Evolutionary conservation across 805 yeast species (phyloP), one percentile per base, ranked within the genome.

Genomic region (Torulaspora maleeae): DNA sequence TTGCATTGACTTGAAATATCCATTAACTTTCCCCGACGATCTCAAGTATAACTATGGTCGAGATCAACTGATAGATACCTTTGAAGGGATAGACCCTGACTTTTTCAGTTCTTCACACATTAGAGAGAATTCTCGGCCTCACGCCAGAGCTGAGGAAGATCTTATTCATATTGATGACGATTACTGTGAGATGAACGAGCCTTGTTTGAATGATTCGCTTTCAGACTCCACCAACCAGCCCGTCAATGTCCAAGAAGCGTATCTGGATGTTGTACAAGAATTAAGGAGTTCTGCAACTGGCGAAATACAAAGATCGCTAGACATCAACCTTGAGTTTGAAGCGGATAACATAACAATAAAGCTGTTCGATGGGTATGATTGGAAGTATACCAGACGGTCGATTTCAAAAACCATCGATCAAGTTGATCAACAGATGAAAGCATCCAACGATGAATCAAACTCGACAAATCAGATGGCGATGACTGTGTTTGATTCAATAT

Each of bases 321-420:
- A 36, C 16, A 27, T 45, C 12, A 34, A 19, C 16, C 28, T 71
- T 1, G 51, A 55, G 17, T 36, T 75, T 1, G 68, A 69, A 36
- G 56, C 61, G 1, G 47, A 73, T 2, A 73, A 72, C 38, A 63
- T 71, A 0, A 59, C 56, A 1, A 55, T 84, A 2, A 76, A 72
- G 41, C 65, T 91, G 15, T 81, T 77, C 61, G 99, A 93, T 67
- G 99, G 99, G 0, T 93, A 82, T 59, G 98, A 93, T 56, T 89
- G 97, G 95, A 76, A 76, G 44, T 77, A 78, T 35, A 88, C 98
- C 0, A 74, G 95, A 46, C 72, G 71, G 19, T 72, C 81, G 0
- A 82, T 93, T 24, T 69, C 72, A 9, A 76, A 74, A n/a, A 84
- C 86, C 0, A 81, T 90, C 0, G 76, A 75, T 43, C 67, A 76